Conservation (phyloP, 2,329 filamentous ascomycete species). For the Coccinonectria pachysandricola region DNA sequence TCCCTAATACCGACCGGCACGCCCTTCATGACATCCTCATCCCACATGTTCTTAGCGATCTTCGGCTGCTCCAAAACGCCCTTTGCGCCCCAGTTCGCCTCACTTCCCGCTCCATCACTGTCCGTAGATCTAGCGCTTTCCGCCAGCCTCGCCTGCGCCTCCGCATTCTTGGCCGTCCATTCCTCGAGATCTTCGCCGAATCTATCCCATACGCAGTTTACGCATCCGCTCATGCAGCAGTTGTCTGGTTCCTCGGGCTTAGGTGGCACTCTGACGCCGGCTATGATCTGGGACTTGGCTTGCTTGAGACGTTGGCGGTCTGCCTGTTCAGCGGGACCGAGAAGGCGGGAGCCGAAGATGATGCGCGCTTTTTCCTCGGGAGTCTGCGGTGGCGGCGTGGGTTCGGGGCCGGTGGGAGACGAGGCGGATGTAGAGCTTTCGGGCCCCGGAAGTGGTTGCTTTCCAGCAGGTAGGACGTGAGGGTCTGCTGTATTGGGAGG, state of each 20-base stretch:
- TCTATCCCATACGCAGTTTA: slow-evolving; percentile 92
- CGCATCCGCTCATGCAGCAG: slow-evolving; percentile 98
- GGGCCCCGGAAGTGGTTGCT: slow-evolving; percentile 9
- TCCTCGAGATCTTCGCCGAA: slow-evolving; percentile 89
- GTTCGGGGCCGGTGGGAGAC: background rate
- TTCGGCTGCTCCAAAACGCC: slow-evolving; percentile 24
- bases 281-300: slow-evolving; percentile 53
- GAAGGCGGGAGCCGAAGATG: slow-evolving; percentile 72
- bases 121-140: slow-evolving; percentile 51
- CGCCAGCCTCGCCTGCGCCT: slow-evolving; percentile 48
- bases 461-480: slow-evolving; percentile 9
- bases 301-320: slow-evolving; percentile 49
- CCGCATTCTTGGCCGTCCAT: slow-evolving; percentile 58
- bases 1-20: slow-evolving; percentile 89
- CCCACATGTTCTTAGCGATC: slow-evolving; percentile 43
- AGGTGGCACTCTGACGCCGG: slow-evolving; percentile 74
- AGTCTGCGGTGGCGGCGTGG: slow-evolving; percentile 22
- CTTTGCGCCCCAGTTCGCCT: slow-evolving; percentile 48
- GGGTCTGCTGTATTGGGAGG: slow-evolving; percentile 30
- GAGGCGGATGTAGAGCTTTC: slow-evolving; percentile 4
- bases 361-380: slow-evolving; percentile 50
- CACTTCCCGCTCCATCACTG: slow-evolving; percentile 68
- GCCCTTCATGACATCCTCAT: slow-evolving; percentile 62
- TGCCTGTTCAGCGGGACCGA: slow-evolving; percentile 60
- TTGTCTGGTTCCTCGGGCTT: slow-evolving; percentile 86